Evolutionary conservation across 2,329 filamentous ascomycete species (phyloP).

Genomic region (Dothideomycetes sp.): DNA sequence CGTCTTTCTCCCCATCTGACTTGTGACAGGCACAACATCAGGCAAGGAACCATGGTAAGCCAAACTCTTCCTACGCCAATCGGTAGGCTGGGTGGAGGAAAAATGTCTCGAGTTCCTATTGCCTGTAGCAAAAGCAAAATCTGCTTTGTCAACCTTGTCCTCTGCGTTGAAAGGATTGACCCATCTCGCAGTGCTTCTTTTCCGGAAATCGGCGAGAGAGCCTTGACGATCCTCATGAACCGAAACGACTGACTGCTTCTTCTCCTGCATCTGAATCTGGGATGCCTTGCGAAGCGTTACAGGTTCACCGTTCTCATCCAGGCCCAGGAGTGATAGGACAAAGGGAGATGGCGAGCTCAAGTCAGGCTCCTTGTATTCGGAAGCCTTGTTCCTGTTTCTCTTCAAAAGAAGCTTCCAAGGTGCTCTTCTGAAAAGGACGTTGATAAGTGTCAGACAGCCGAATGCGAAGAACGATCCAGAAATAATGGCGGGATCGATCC

Average conservation of each 20-base stretch:
- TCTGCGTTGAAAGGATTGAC: constrained; percentile 6
- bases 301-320: not conserved
- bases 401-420: constrained; percentile 10
- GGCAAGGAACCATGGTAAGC: not conserved
- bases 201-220: too few relatives aligned
- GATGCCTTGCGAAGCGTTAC: not conserved
- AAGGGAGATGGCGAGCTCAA: constrained; percentile 4
- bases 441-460: constrained; percentile 4
- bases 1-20: constrained; percentile 1
- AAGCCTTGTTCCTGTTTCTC: not conserved
- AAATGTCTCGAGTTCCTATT: not conserved
- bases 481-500: not conserved
- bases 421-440: constrained; percentile 11
- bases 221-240: too few relatives aligned
- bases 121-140: not conserved
- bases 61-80: constrained; percentile 7
- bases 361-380: not conserved
- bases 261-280: too few relatives aligned
- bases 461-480: constrained; percentile 2
- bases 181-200: constrained; percentile 7
- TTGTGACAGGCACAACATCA: constrained; percentile 1
- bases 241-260: not conserved
- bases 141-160: not conserved
- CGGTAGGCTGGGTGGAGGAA: not conserved
- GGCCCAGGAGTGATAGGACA: not conserved